Base-by-base conservation (phyloP, 2,329 filamentous ascomycete species). In the Lecanicillium sp. region DNA sequence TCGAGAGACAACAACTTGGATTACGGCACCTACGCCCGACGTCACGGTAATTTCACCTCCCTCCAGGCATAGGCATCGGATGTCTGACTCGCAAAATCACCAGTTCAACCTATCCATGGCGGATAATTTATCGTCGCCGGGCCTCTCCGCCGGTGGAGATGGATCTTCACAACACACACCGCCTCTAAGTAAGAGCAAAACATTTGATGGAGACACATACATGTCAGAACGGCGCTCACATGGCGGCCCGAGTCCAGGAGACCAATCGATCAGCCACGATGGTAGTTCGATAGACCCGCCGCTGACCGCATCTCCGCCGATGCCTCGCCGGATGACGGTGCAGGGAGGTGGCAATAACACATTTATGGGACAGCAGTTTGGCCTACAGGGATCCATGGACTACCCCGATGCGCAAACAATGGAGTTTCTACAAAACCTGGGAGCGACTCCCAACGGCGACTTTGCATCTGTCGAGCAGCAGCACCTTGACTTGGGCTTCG, bases 401-500 rank as follows among this genome's bases (percentile, higher is more conserved):
- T 70, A 69, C 27, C 57, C 64, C 3, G 71, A 76, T 37, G 55
- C 72, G 27, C 71, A 73, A 49, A 61, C 63, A 4, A 38, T 42
- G 62, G 74, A 77, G 29, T 77, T 71, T 45, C 54, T 74, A 29
- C 70, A 74, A 45, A 64, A 54, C 31, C 50, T 75, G n/a, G 60
- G 58, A 34, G 50, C 53, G 2, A 42, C 54, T 34, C 38, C 54
- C n/a, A 56, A 56, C 14, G 52, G 54, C 10, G 57, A 58, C 11
- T 55, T 58, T 15, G 50, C 51, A 7, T 49, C 47, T 46, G 46
- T 61, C 44, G 52, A 72, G 28, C 60, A 74, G 48, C 55, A 65
- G 46, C 68, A 74, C 58, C 66, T 80, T 50, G 79, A 84, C 46
- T 67, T 85, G 33, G 79, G 79, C 0, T 79, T 81, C 46, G 80